A percentile compares a stretch with the other conserved stretches of the same genome.
Evolutionary conservation across 148 eudicot species (phyloP).

Genomic region (Fagopyrum esculentum): DNA sequence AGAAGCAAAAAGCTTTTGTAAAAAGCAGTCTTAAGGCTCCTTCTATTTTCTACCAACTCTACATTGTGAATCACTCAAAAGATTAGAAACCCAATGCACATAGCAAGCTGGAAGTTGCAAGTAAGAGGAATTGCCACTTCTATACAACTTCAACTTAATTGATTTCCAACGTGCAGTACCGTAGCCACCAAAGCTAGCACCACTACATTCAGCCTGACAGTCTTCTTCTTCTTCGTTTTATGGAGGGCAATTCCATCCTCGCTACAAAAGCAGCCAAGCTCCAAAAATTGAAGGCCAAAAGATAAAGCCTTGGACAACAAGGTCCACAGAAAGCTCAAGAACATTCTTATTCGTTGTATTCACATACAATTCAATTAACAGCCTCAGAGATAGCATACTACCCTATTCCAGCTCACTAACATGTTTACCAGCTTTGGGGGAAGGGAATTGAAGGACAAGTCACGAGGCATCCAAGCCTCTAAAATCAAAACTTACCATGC

Average conservation of each 20-base stretch:
- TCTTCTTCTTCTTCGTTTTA: neutral
- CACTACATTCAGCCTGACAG: neutral
- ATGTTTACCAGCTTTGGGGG: neutral
- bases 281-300: neutral
- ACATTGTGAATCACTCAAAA: neutral
- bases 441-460: neutral
- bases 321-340: neutral
- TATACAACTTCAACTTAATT: neutral
- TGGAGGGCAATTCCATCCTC: neutral
- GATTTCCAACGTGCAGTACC: neutral
- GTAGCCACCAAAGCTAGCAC: neutral
- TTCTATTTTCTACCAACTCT: neutral
- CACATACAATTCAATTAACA: neutral
- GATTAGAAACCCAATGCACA: no score
- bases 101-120: neutral
- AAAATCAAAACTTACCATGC: constrained; percentile 48
- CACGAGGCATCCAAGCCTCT: neutral
- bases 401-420: neutral
- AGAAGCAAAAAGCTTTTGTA: no score
- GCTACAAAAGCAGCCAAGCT: no score
- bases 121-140: neutral
- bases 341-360: neutral
- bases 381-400: neutral
- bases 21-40: no score
- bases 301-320: neutral